phyloP scores from a whole-genome alignment of 257 asterid species.

The Eustoma russellianum region DNA sequence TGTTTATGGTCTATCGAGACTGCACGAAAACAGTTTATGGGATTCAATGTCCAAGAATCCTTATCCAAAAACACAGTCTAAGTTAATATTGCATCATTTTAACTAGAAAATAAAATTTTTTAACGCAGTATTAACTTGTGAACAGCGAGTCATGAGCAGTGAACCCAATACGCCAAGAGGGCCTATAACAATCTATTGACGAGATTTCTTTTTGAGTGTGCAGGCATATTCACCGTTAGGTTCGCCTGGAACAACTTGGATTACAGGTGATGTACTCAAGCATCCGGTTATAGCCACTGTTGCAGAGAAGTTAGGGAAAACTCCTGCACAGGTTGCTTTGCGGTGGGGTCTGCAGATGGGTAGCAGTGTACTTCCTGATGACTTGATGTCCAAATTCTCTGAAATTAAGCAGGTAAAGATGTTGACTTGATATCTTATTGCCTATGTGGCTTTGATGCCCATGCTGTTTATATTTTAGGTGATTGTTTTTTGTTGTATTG shows the following conservation, averaged over 20 bases:
- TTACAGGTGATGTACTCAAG: conserved; percentile 52
- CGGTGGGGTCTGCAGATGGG: conserved; percentile 46
- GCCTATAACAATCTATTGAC: too few species aligned
- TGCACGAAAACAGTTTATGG: too few species aligned
- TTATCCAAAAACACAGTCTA: too few species aligned
- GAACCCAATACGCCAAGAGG: not conserved
- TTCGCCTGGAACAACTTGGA: conserved; percentile 69
- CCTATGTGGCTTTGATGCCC: not conserved
- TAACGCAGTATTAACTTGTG: not conserved
- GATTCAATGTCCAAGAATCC: too few species aligned
- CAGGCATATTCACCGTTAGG: conserved; percentile 88
- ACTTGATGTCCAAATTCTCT: conserved; percentile 28
- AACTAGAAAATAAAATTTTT: not conserved
- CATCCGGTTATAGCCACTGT: conserved; percentile 39
- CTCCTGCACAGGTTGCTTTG: conserved; percentile 40
- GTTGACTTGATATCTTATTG: too few species aligned
- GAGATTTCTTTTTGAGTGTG: not conserved
- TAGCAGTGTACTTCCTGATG: conserved; percentile 38
- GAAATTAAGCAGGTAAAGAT: conserved; percentile 35
- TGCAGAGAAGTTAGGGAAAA: conserved; percentile 37
- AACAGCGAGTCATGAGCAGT: not conserved
- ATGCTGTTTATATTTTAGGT: not conserved
- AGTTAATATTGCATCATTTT: too few species aligned
- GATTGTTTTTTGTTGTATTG: not conserved
- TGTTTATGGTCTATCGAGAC: too few species aligned